phyloP scores from a whole-genome alignment of 1,139 yeast genomes.

The Pichia sp. region DNA sequence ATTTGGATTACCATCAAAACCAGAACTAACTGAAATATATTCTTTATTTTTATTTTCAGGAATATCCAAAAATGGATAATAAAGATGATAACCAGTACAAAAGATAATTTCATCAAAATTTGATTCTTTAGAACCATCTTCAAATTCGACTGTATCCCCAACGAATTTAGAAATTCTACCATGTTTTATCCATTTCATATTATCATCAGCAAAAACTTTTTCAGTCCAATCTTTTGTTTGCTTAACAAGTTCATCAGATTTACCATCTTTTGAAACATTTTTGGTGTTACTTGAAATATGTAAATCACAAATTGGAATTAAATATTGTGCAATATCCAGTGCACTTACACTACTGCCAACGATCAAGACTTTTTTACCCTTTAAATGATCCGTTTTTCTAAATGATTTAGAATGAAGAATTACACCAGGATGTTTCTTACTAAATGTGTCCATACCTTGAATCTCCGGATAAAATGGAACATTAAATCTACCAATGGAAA shows the following conservation, averaged over 20 bases:
- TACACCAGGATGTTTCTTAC: slow-evolving; percentile 33
- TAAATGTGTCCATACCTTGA: slow-evolving; percentile 38
- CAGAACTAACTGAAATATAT: slow-evolving; percentile 21
- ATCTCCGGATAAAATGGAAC: slow-evolving; percentile 43
- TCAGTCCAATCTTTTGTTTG: too few relatives aligned
- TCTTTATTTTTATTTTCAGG: slow-evolving; percentile 21
- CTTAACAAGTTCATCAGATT: too few relatives aligned
- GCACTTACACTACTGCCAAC: slow-evolving; percentile 50
- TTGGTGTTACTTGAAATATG: too few relatives aligned
- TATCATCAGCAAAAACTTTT: too few relatives aligned
- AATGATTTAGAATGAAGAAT: slow-evolving; percentile 41
- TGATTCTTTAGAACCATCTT: slow-evolving; percentile 32
- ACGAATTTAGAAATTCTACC: too few relatives aligned
- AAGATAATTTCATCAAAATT: slow-evolving; percentile 38
- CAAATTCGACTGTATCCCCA: slow-evolving; percentile 34
- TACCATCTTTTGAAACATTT: too few relatives aligned
- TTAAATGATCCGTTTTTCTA: slow-evolving; percentile 33
- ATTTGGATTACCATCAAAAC: slow-evolving; percentile 14
- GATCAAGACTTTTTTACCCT: slow-evolving; percentile 39
- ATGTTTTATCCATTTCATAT: too few relatives aligned
- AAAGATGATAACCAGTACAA: slow-evolving; percentile 43
- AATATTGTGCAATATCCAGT: slow-evolving; percentile 45
- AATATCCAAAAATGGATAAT: slow-evolving; percentile 35
- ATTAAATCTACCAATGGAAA: slow-evolving; percentile 42
- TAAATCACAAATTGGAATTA: slow-evolving; percentile 37